Percentiles rank a stretch among this genome's conserved stretches.
phyloP scores from a whole-genome alignment of 129 eudicot species.

The Helianthus tuberosus region DNA sequence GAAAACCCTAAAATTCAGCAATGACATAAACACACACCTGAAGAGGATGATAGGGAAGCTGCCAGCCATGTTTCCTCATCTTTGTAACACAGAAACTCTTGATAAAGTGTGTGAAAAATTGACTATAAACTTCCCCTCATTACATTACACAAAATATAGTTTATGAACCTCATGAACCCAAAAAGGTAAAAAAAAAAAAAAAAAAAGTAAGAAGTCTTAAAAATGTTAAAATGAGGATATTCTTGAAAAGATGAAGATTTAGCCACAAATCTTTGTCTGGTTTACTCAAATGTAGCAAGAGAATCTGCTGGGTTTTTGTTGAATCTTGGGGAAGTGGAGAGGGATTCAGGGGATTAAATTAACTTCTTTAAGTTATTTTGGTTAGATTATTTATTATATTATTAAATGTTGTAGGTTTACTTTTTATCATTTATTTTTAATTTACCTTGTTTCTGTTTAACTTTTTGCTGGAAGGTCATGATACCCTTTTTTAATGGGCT shows the following conservation, averaged over 20 bases:
- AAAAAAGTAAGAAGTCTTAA: slow-evolving; percentile 23
- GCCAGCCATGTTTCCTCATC: slow-evolving; percentile 99
- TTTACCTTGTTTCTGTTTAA: slow-evolving; percentile 29
- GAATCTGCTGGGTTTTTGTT: slow-evolving; percentile 16
- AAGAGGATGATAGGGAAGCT: slow-evolving; percentile 98
- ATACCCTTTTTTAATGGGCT: slow-evolving; percentile 36
- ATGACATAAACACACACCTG: slow-evolving; percentile 50
- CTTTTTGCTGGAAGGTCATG: slow-evolving; percentile 35
- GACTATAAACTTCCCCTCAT: slow-evolving; percentile 18
- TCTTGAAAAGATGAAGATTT: slow-evolving; percentile 22
- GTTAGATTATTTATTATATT: background rate
- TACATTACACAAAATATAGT: background rate
- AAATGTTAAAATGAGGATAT: slow-evolving; percentile 24
- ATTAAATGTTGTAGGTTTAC: background rate
- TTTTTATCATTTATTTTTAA: background rate
- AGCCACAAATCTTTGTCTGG: slow-evolving; percentile 29
- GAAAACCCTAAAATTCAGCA: slow-evolving; percentile 13
- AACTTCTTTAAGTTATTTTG: background rate
- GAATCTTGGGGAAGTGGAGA: slow-evolving; percentile 31
- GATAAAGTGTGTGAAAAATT: slow-evolving; percentile 2
- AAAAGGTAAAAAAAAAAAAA: background rate
- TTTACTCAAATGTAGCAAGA: slow-evolving; percentile 14
- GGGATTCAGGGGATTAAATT: slow-evolving; percentile 22
- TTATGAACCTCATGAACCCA: slow-evolving; percentile 20
- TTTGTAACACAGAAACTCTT: slow-evolving; percentile 32